Evolutionary conservation across 331 rosid species (phyloP).

Genomic region (Quercus tomentella): DNA sequence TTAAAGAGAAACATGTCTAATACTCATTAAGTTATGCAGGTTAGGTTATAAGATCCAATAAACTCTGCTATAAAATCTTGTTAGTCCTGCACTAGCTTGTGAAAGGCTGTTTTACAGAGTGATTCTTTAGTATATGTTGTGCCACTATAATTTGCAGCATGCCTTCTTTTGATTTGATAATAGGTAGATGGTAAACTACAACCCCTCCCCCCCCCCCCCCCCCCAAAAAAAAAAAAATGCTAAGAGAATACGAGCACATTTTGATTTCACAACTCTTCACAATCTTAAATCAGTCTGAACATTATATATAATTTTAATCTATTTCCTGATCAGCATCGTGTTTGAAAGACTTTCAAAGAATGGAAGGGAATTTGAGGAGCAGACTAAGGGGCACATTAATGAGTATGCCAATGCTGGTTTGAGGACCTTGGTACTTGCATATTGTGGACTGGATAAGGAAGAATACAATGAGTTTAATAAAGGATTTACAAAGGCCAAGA

Average conservation of each 20-base stretch:
- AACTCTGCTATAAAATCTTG: not conserved
- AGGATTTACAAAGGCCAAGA: constrained; percentile 25
- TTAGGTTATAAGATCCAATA: not conserved
- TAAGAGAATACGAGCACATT: not conserved
- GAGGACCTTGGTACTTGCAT: constrained; percentile 32
- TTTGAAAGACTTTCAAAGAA: constrained; percentile 29
- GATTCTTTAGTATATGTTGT: not conserved
- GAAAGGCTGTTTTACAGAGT: not conserved
- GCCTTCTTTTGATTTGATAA: not conserved
- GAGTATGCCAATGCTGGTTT: constrained; percentile 38
- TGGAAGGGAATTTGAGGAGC: constrained; percentile 27
- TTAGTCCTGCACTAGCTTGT: not conserved
- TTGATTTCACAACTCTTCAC: not conserved
- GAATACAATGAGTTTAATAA: constrained; percentile 29
- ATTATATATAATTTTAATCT: not conserved
- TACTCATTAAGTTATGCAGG: not conserved
- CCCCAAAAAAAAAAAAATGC: not conserved
- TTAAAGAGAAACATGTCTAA: too few relatives aligned
- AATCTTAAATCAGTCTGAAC: not conserved
- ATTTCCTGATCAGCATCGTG: constrained; percentile 25
- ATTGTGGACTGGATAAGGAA: constrained; percentile 10
- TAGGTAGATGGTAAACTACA: not conserved
- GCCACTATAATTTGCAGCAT: not conserved
- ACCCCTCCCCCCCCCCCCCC: not conserved
- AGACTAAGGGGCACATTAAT: constrained; percentile 22